Evolutionary conservation across 2,329 filamentous ascomycete genomes (phyloP).

Genomic region (Pyrenophora graminea): DNA sequence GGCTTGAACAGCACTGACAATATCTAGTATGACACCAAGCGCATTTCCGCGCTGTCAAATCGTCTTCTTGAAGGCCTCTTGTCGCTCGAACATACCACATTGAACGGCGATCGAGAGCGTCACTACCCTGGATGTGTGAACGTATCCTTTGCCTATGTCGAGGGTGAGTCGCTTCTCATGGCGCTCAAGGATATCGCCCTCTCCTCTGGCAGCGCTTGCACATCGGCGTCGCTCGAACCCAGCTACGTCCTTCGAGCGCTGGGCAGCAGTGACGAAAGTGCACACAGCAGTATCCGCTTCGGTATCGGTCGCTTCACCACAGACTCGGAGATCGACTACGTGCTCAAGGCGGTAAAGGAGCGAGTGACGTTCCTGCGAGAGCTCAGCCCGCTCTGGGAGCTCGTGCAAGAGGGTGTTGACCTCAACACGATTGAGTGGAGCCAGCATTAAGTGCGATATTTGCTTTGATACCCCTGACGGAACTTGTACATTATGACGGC

Average conservation of each 20-base stretch:
- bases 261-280: constrained; percentile 95
- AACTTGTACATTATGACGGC: constrained; percentile 32
- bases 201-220: constrained; percentile 95
- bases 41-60: constrained; percentile 81
- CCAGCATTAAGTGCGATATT: constrained; percentile 69
- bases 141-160: constrained; percentile 96
- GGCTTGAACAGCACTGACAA: constrained; percentile 18
- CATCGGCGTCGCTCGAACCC: constrained; percentile 92
- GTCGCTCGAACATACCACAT: constrained; percentile 84
- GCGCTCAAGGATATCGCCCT: constrained; percentile 96
- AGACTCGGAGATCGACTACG: constrained; percentile 93
- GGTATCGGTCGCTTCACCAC: constrained; percentile 97
- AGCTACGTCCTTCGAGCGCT: constrained; percentile 94
- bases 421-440: constrained; percentile 98
- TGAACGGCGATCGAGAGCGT: constrained; percentile 80
- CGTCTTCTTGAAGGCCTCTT: constrained; percentile 81
- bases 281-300: constrained; percentile 96
- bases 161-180: constrained; percentile 97
- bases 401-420: constrained; percentile 96
- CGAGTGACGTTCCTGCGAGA: constrained; percentile 92
- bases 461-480: constrained; percentile 18
- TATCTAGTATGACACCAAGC: constrained; percentile 83
- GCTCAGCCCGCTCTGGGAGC: constrained; percentile 93
- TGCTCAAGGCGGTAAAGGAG: constrained; percentile 89
- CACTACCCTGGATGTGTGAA: constrained; percentile 98